A percentile compares a stretch with the other conserved stretches of the same genome.
phyloP scores from a whole-genome alignment of 176 grass and related monocot genomes.

The Saccharum spontaneum region DNA sequence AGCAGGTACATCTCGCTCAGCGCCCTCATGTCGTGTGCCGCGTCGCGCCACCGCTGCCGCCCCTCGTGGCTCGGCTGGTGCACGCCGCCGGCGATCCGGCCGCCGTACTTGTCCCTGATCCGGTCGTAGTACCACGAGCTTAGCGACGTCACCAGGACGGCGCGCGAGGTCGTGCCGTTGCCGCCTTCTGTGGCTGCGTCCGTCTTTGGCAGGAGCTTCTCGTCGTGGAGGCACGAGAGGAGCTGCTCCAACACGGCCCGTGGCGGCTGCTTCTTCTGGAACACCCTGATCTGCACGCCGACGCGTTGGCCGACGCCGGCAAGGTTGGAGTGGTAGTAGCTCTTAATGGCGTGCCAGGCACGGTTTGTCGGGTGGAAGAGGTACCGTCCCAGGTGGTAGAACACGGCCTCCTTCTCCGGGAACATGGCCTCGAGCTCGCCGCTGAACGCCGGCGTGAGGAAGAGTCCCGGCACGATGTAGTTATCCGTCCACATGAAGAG shows the following conservation, averaged over 20 bases:
- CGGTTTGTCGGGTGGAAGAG: conserved; percentile 59
- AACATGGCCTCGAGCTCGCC: conserved; percentile 55
- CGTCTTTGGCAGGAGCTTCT: conserved; percentile 26
- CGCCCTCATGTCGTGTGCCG: conserved; percentile 44
- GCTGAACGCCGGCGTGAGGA: conserved; percentile 44
- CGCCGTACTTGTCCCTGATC: conserved; percentile 32
- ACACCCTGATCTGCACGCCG: conserved; percentile 60
- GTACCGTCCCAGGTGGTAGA: conserved; percentile 60
- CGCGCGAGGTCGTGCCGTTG: not conserved
- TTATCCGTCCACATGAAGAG: conserved; percentile 51
- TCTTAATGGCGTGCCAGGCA: conserved; percentile 48
- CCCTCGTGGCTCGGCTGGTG: conserved; percentile 61
- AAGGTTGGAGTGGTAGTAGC: conserved; percentile 37
- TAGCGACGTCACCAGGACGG: conserved; percentile 43
- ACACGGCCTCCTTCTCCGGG: conserved; percentile 45
- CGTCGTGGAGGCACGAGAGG: conserved; percentile 35
- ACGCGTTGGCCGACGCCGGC: conserved; percentile 28
- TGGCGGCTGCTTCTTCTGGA: not conserved
- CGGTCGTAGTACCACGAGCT: conserved; percentile 37
- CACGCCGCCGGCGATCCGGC: conserved; percentile 18
- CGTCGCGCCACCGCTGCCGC: conserved; percentile 17
- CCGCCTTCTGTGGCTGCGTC: not conserved
- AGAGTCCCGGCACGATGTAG: conserved; percentile 61
- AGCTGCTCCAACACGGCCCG: conserved; percentile 36
- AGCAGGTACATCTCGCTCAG: conserved; percentile 52